A percentile compares a stretch with the other conserved stretches of the same genome.
phyloP scores from a whole-genome alignment of 768 basidiomycete species.

The Boletales sp. region DNA sequence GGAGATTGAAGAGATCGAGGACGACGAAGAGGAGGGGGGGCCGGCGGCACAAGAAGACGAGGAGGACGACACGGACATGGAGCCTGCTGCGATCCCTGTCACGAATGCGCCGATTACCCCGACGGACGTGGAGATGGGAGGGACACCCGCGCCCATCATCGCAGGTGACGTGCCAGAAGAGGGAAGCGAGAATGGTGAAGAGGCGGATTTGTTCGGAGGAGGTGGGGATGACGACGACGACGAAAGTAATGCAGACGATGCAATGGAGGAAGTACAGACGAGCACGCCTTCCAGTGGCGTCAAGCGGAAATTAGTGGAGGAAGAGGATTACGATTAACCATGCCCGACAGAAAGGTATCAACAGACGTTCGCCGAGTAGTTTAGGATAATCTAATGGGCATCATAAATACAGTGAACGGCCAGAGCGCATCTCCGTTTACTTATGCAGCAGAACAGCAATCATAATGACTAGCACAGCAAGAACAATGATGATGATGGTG shows the following conservation, averaged over 20 bases:
- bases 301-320: slow-evolving; percentile 79
- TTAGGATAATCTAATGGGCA: slow-evolving; percentile 26
- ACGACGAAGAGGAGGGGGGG: slow-evolving; percentile 31
- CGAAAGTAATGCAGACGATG: slow-evolving; percentile 50
- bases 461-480: slow-evolving; percentile 42
- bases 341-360: neutral
- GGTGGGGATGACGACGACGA: slow-evolving; percentile 77
- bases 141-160: slow-evolving; percentile 30
- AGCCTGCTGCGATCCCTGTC: slow-evolving; percentile 51
- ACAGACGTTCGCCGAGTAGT: slow-evolving; percentile 10
- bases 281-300: slow-evolving; percentile 55
- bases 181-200: slow-evolving; percentile 69
- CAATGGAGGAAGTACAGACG: slow-evolving; percentile 72
- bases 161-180: slow-evolving; percentile 47
- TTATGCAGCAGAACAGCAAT: slow-evolving; percentile 40
- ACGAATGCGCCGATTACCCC: slow-evolving; percentile 40
- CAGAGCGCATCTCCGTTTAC: neutral
- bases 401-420: slow-evolving; percentile 22
- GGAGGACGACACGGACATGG: slow-evolving; percentile 62
- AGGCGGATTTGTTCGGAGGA: slow-evolving; percentile 70
- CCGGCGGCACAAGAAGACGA: slow-evolving; percentile 49
- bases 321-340: slow-evolving; percentile 77
- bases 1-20: slow-evolving; percentile 76
- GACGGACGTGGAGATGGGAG: slow-evolving; percentile 58
- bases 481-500: slow-evolving; percentile 36